Evolutionary conservation across 441 rosid species (phyloP), one percentile per base, ranked within the genome.

Genomic region (Omphalea diandra): DNA sequence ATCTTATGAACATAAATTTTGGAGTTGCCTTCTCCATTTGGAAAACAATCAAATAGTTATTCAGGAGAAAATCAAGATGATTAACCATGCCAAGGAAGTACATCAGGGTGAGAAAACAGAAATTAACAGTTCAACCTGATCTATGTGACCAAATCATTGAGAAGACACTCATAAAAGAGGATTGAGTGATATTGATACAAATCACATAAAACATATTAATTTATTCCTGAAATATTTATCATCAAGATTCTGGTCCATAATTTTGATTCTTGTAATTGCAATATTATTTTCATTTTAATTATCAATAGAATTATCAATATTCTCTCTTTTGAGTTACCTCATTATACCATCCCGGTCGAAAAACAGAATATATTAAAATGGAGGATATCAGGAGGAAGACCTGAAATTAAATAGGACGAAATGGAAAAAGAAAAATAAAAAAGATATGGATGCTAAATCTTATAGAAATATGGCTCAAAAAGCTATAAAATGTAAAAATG

Each of bases 1-100:
- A 57, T 83, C 67, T 7, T 86, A 58, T 88, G 71, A 72, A 54
- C 40, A 67, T 33, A 36, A 38, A 3, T 20, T 43, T 35, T 12
- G 63, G 12, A 17, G 36, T 22, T 65, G 49, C 27, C 35, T 2
- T 27, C 26, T 7, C 24, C 27, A 1, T 7, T 11, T 9, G 44
- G 7, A 6, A 35, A 59, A 31, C n/a, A 35, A 32, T 5, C 33
- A 20, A 2, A 31, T 31, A n/a, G 7, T 18, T 40, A 12, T 12
- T 33, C n/a, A 32, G 27, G n/a, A 3, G 38, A 64, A 64, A n/a
- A 64, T 64, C 55, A 29, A 64, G 40, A n/a, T 64, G 56, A 14
- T 15, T 1, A 5, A 40, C 0, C 33, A 15, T 7, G 10, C 22
- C 47, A 0, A 29, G 50, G 55, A 50, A 26, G 2, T 11, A 6